These are phyloP conservation scores for Yarrowia sp. DNA, from an alignment of 805 yeast species.

Conservation along the genomic window DNA sequence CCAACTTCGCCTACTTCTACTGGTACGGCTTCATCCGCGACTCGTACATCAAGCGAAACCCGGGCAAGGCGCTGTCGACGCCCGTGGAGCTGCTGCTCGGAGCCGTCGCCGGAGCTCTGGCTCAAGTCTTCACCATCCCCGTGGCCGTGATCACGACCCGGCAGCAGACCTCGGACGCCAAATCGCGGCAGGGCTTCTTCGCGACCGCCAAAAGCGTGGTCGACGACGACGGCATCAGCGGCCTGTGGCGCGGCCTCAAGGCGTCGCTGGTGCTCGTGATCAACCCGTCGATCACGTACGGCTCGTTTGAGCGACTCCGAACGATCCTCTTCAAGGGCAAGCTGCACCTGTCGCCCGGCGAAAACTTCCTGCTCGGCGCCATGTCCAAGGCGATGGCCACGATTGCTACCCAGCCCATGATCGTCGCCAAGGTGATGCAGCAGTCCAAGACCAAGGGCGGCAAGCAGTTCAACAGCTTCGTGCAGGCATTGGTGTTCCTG, in stretches of 20 bases:
- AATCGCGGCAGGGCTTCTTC: constrained; percentile 39
- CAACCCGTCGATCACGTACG: constrained; percentile 85
- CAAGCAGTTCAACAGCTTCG: constrained; percentile 52
- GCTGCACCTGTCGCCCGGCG: constrained; percentile 52
- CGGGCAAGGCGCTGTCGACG: constrained; percentile 45
- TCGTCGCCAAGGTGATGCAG: constrained; percentile 78
- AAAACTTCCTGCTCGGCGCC: constrained; percentile 74
- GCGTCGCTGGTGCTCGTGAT: constrained; percentile 74
- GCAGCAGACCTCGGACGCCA: constrained; percentile 41
- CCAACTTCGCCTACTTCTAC: constrained; percentile 79
- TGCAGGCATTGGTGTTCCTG: constrained; percentile 59
- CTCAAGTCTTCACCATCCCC: constrained; percentile 80
- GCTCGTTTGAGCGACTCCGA: constrained; percentile 69
- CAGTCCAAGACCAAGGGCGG: constrained; percentile 47
- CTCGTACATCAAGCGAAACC: constrained; percentile 48
- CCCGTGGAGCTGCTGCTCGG: constrained; percentile 70
- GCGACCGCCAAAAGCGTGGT: constrained; percentile 51
- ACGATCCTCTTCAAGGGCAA: constrained; percentile 46
- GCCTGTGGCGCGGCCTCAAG: constrained; percentile 81
- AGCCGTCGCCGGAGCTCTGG: constrained; percentile 76
- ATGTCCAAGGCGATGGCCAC: constrained; percentile 79
- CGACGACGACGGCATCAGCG: constrained; percentile 61
- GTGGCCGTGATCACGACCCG: constrained; percentile 68
- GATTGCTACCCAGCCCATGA: constrained; percentile 75
- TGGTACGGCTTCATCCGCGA: constrained; percentile 77